Evolutionary conservation across 164 flowering plant species (phyloP).

Genomic region (Dillenia turbinata): DNA sequence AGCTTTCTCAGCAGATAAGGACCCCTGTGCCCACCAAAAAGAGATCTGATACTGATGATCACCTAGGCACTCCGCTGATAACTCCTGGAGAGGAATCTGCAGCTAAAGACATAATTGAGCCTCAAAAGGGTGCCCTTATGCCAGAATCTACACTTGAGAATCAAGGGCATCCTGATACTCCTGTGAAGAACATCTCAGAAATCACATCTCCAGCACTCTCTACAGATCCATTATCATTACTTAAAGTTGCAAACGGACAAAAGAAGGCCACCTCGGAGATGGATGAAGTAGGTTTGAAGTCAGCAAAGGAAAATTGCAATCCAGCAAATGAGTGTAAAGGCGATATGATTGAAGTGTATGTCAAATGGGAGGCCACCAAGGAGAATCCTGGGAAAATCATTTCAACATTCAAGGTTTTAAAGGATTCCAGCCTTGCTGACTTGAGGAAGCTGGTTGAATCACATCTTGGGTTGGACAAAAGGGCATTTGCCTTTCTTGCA

Average conservation of each 20-base stretch:
- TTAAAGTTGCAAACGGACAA: constrained; percentile 17
- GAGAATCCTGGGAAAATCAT: constrained; percentile 63
- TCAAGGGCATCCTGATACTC: constrained; percentile 7
- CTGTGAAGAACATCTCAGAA: constrained; percentile 5
- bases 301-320: constrained; percentile 40
- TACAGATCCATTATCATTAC: constrained; percentile 6
- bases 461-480: constrained; percentile 44
- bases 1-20: constrained; percentile 50
- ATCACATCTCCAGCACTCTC: constrained; percentile 6
- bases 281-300: too few relatives aligned
- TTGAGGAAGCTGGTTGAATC: constrained; percentile 60
- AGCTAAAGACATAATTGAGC: constrained; percentile 17
- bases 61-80: constrained; percentile 11
- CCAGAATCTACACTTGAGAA: constrained; percentile 10
- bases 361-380: constrained; percentile 78
- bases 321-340: constrained; percentile 22
- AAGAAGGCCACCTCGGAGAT: constrained; percentile 15
- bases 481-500: constrained; percentile 58
- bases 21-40: constrained; percentile 26
- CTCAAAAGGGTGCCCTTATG: constrained; percentile 3
- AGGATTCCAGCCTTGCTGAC: constrained; percentile 60
- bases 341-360: constrained; percentile 42
- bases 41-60: constrained; percentile 21
- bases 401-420: constrained; percentile 42
- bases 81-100: constrained; percentile 14